Percentiles rank a stretch among this genome's conserved stretches.
These are phyloP conservation scores for Ramichloridium luteum DNA, from an alignment of 2,329 filamentous ascomycete genomes.

Conservation along the genomic window DNA sequence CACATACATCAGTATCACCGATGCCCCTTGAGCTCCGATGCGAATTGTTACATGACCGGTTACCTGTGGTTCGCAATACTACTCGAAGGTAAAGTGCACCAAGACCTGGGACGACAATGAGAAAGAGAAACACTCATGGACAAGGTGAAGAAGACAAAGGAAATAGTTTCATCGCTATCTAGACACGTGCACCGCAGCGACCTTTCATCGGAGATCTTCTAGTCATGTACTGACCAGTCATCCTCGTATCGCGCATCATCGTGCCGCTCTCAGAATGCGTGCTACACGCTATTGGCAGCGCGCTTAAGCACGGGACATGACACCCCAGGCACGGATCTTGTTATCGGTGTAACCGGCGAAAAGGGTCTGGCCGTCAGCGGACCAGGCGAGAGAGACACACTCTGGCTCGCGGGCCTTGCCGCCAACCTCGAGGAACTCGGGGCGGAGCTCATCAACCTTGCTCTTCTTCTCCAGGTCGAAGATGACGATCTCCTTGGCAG, in stretches of 20 bases:
- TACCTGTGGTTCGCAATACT: too few species aligned
- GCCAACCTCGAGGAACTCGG: conserved; percentile 87
- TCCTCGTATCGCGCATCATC: conserved; percentile 29
- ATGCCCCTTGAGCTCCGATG: too few species aligned
- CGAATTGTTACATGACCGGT: too few species aligned
- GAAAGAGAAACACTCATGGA: too few species aligned
- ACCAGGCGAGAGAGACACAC: conserved; percentile 96
- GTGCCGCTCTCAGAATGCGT: conserved; percentile 14
- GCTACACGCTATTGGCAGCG: conserved; percentile 6
- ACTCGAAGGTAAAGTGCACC: too few species aligned
- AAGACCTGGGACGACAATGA: too few species aligned
- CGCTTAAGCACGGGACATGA: conserved; percentile 66
- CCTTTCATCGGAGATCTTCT: conserved; percentile 25
- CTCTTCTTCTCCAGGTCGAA: conserved; percentile 99
- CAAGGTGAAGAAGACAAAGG: too few species aligned
- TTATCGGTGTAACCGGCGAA: conserved; percentile 99
- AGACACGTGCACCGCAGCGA: conserved; percentile 23
- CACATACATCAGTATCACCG: too few species aligned
- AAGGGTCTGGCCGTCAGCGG: conserved; percentile 94
- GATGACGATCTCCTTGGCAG: conserved; percentile 96
- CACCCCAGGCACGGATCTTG: conserved; percentile 95
- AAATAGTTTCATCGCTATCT: conserved; percentile 4
- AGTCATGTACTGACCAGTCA: conserved; percentile 16
- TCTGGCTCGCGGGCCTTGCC: conserved; percentile 99
- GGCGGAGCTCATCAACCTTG: conserved; percentile 99